Evolutionary conservation across 1,284 basidiomycete genomes (phyloP), one percentile per base, ranked within the genome.

Genomic region (Leccinum pachyderme): DNA sequence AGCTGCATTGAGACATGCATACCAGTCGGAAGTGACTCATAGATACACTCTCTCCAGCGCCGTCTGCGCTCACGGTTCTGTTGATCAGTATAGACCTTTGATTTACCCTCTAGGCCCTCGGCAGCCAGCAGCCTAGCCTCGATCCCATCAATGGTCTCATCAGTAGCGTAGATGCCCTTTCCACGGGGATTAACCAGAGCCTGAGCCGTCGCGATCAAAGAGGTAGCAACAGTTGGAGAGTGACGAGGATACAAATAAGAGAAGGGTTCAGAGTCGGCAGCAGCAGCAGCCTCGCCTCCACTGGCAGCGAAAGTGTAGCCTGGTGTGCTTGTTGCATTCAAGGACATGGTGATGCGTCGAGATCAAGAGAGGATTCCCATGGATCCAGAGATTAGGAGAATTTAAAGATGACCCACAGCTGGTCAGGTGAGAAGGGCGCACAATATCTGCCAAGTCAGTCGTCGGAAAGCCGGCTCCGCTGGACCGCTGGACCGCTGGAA

Each of bases 81-180:
- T 53, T 72, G 70, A 31, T 72, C 74, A 0, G 68, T 65, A 44
- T 61, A 67, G n/a, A 56, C 47, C 24, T 61, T 64, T 12, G 59
- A 62, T 50, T 71, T 64, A 24, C 55, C 63, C 12, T 63, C 61
- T 22, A 59, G 61, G 28, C 66, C 72, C 32, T 65, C 68, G 5
- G 74, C 74, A 47, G 73, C 71, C n/a, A 70, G 61, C 5, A 82
- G 64, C 24, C 75, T 69, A 2, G 70, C 72, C 33, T 73, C 74
- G 47, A 80, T 76, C 18, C 65, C 74, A 37, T 78, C 73, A 18
- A 78, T 75, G 12, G 77, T 72, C 59, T 82, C 80, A 58, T 81
- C 81, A 8, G 80, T 81, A 11, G 81, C 81, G 51, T 81, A 81
- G 41, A 81, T 77, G 11, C 80, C 81, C 63, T 75, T 79, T 22